These are phyloP conservation scores for Porogramme epimiltina DNA, from an alignment of 1,284 basidiomycete species.

Conservation along the genomic window DNA sequence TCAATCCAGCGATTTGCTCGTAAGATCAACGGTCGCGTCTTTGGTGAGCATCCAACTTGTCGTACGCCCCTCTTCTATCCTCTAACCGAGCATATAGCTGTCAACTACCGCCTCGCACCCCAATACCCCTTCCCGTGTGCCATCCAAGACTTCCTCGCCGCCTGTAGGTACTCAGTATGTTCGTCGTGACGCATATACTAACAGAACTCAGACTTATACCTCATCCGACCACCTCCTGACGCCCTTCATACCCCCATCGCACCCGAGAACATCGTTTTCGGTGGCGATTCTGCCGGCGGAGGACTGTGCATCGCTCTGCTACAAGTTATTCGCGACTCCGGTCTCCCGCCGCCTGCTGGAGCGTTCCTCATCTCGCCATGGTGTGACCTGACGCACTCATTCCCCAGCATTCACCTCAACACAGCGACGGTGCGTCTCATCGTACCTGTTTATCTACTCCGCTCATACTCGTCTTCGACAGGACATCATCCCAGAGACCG, in stretches of 20 bases:
- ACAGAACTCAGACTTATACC: slow-evolving; percentile 60
- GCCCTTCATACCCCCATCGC: slow-evolving; percentile 79
- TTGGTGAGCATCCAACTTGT: slow-evolving; percentile 60
- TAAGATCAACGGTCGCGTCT: slow-evolving; percentile 88
- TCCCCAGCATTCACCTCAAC: slow-evolving; percentile 87
- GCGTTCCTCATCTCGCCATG: slow-evolving; percentile 87
- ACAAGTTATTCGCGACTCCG: slow-evolving; percentile 89
- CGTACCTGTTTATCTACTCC: background rate
- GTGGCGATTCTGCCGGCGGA: slow-evolving; percentile 95
- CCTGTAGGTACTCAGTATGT: slow-evolving; percentile 53
- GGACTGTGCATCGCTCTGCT: slow-evolving; percentile 85
- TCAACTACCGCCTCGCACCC: slow-evolving; percentile 90
- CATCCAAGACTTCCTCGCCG: slow-evolving; percentile 84
- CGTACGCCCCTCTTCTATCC: background rate
- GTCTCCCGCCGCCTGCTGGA: slow-evolving; percentile 83
- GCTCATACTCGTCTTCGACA: slow-evolving; percentile 40
- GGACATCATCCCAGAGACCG: slow-evolving; percentile 75
- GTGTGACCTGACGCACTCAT: slow-evolving; percentile 95
- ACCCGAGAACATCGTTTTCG: slow-evolving; percentile 82
- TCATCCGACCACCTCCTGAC: slow-evolving; percentile 63
- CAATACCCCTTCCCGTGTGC: slow-evolving; percentile 98
- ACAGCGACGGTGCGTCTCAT: slow-evolving; percentile 71
- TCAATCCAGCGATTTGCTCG: slow-evolving; percentile 86
- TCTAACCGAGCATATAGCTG: slow-evolving; percentile 47
- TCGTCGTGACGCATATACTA: background rate